Evolutionary conservation across 2,329 filamentous ascomycete genomes (phyloP), one percentile per base, ranked within the genome.

Genomic region (Aureobasidium uvarum): DNA sequence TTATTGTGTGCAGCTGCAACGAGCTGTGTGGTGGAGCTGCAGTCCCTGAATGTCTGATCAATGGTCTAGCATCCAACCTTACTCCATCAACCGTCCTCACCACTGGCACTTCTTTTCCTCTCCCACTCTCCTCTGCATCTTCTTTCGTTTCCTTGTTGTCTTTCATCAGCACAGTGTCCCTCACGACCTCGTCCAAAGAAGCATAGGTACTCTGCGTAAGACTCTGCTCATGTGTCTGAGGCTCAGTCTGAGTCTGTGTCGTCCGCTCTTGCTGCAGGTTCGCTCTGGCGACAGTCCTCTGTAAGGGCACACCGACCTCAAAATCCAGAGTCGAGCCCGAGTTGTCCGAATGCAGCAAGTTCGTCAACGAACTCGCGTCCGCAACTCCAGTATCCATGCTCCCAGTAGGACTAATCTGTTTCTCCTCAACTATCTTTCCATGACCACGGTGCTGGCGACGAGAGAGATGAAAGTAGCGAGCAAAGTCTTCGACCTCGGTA

Each of bases 1-100:
- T 36, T 10, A 36, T 13, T 36, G 33, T 36, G 33, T 36, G 25
- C 23, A 51, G 1, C 16, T 43, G 46, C 16, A 62, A n/a, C 14
- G 23, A 52, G 16, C 59, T 62, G 46, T 62, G 59, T 13, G 59
- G 45, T 10, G 59, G 59, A 10, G 59, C 59, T 7, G 59, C 7
- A 5, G 18, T 43, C 5, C 59, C 59, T 0, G 46, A 41, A 23
- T 52, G 59, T n/a, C 59, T 51, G 38, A 62, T 36, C 59, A 52
- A 52, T 2, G 59, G 59, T 25, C 59, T 28, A 4, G 59, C 46
- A 46, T 62, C 59, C 25, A 62, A 23, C 14, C 46, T 18, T 3
- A 62, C 20, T 20, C 59, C 59, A 31, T 62, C 59, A 6, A 51
- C 46, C 5, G 59, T 62, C 28, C 45, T 39, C n/a, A 43, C 23